Evolutionary conservation across 2,329 filamentous ascomycete species (phyloP), one percentile per base, ranked within the genome.

Genomic region (Aureobasidium leucospermi): DNA sequence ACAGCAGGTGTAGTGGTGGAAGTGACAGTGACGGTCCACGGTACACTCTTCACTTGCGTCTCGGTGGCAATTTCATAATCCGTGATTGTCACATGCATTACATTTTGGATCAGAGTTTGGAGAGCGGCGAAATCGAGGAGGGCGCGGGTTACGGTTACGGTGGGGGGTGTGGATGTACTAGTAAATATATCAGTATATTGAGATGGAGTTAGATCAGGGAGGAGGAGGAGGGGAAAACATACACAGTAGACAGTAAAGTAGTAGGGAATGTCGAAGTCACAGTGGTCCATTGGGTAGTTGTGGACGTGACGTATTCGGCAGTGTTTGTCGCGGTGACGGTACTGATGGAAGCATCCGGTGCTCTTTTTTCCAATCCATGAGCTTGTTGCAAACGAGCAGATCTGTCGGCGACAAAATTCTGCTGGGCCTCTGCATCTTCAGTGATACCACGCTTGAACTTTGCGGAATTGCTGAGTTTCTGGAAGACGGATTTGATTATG

Each of bases 21-120:
- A 8, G 55, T 58, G 6, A 47, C 31, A 1, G 55, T 58, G 9
- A 58, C 55, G 6, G 55, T 58, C 55, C 55, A 58, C 1, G 55
- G 55, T 3, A 58, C 55, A 23, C 11, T 28, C 13, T 58, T 58
- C 6, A 19, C 39, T 5, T 16, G 16, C 1, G 41, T 46, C 15
- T 9, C 16, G 13, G 11, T 13, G 2, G 55, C 55, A 46, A 58
- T 16, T 6, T 41, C 36, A 9, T 23, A 48, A 2, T 29, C 9
- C 1, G 55, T 58, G 5, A 48, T 34, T 1, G 42, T 58, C 10
- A 46, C 19, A 10, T 42, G 29, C 23, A 47, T 34, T 0, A 34
- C 13, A 15, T 47, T 28, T 11, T n/a, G 31, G 4, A 58, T 41
- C 8, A 28, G 3, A 1, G 55, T 58, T 5, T 47, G 32, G 0